phyloP scores from a whole-genome alignment of 805 yeast species.

The Teunomyces funiuensis region DNA sequence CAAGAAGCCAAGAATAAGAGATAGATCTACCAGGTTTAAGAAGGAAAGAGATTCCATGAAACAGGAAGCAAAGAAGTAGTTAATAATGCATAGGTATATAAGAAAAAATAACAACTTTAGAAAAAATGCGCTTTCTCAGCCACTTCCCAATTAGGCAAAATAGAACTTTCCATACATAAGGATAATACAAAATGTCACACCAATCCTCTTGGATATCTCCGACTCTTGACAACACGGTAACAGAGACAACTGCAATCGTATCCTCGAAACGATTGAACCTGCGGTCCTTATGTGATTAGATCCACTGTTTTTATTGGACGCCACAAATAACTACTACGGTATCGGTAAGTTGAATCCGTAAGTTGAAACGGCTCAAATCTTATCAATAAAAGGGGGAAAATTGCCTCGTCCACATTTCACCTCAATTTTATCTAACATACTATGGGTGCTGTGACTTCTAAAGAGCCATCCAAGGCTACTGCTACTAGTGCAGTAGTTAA shows the following conservation, averaged over 20 bases:
- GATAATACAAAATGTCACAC: no score
- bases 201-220: no score
- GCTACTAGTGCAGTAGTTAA: not conserved
- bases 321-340: constrained; percentile 7
- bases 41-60: constrained; percentile 31
- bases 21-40: constrained; percentile 53
- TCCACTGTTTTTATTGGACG: not conserved
- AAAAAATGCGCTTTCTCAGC: no score
- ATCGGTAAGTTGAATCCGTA: not conserved
- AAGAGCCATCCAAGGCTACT: not conserved
- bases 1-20: constrained; percentile 60
- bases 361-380: constrained; percentile 3
- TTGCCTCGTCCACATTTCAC: not conserved
- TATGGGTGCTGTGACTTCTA: not conserved
- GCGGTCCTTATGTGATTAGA: no score
- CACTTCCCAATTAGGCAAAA: no score
- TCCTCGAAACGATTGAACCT: no score
- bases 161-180: no score
- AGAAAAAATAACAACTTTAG: no score
- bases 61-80: constrained; percentile 13
- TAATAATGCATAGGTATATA: constrained; percentile 1
- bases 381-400: not conserved
- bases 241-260: no score
- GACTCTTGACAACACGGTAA: no score
- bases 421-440: not conserved